These are phyloP conservation scores for Protea cynaroides DNA, from an alignment of 164 flowering plant genomes.

Conservation along the genomic window DNA sequence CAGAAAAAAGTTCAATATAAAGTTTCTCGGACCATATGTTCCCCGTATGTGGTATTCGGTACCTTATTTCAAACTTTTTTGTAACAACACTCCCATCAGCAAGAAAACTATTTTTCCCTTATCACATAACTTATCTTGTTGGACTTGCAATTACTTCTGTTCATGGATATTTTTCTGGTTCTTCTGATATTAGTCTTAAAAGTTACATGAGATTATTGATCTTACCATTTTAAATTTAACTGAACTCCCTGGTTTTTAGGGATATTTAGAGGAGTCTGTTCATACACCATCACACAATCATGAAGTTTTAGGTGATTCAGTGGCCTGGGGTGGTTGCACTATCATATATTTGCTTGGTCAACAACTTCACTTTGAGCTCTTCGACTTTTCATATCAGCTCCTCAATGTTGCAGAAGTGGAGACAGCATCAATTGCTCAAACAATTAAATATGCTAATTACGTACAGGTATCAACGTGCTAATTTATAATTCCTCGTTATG, in stretches of 20 bases:
- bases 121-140: too few relatives aligned
- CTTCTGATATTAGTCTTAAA: too few relatives aligned
- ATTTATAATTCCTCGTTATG: background rate
- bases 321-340: conserved; percentile 99
- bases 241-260: conserved; percentile 31
- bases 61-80: too few relatives aligned
- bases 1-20: too few relatives aligned
- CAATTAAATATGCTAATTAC: conserved; percentile 41
- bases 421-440: conserved; percentile 31
- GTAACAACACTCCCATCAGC: too few relatives aligned
- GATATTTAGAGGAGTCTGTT: conserved; percentile 67
- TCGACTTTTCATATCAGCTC: conserved; percentile 94
- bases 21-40: too few relatives aligned
- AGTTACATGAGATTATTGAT: background rate
- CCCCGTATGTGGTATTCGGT: too few relatives aligned
- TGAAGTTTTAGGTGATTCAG: conserved; percentile 81
- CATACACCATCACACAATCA: conserved; percentile 38
- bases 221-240: conserved; percentile 4
- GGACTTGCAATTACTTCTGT: too few relatives aligned
- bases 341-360: conserved; percentile 93
- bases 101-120: too few relatives aligned
- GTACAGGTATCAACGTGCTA: conserved; percentile 45
- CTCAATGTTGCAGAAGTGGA: conserved; percentile 95
- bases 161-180: too few relatives aligned
- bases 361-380: conserved; percentile 92